Evolutionary conservation across 352 stramenopile genomes (phyloP).

Genomic region (Phytophthora hibernalis): DNA sequence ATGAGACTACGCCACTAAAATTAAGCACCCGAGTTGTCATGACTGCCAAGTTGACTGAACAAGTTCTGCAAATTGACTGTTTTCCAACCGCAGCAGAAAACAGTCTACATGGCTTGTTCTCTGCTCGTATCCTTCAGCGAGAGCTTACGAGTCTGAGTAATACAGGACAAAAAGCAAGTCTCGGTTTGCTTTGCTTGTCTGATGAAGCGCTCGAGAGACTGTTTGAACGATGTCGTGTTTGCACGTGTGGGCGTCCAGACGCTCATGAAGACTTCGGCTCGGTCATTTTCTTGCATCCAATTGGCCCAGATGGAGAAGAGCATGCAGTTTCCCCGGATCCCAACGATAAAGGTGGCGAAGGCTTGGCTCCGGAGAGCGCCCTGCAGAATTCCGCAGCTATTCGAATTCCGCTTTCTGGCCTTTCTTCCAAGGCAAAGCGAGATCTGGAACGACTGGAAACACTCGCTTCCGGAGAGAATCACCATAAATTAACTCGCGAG

Average conservation of each 20-base stretch:
- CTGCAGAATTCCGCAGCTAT: not conserved
- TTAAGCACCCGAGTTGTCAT: constrained; percentile 18
- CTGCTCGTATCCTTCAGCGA: constrained; percentile 13
- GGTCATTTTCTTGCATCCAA: constrained; percentile 20
- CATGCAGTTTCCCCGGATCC: not conserved
- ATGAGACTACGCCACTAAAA: not conserved
- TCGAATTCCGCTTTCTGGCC: constrained; percentile 27
- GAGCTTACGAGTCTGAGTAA: constrained; percentile 15
- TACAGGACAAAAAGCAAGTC: not conserved
- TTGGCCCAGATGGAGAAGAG: not conserved
- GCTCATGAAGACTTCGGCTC: constrained; percentile 4
- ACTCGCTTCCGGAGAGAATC: constrained; percentile 4
- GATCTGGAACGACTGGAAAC: constrained; percentile 21
- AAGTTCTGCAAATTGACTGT: constrained; percentile 31
- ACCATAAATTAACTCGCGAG: constrained; percentile 1
- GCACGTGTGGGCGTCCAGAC: constrained; percentile 15
- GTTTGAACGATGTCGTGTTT: constrained; percentile 36
- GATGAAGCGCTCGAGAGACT: constrained; percentile 26
- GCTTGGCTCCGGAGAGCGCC: not conserved
- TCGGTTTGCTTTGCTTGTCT: constrained; percentile 29
- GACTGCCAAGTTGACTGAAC: constrained; percentile 24
- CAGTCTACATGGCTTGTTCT: constrained; percentile 1
- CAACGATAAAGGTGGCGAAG: not conserved
- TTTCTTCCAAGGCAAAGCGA: constrained; percentile 27
- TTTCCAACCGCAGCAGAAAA: not conserved